Evolutionary conservation across 306 rosid genomes (phyloP), one percentile per base, ranked within the genome.

Genomic region (Begonia peltatifolia): DNA sequence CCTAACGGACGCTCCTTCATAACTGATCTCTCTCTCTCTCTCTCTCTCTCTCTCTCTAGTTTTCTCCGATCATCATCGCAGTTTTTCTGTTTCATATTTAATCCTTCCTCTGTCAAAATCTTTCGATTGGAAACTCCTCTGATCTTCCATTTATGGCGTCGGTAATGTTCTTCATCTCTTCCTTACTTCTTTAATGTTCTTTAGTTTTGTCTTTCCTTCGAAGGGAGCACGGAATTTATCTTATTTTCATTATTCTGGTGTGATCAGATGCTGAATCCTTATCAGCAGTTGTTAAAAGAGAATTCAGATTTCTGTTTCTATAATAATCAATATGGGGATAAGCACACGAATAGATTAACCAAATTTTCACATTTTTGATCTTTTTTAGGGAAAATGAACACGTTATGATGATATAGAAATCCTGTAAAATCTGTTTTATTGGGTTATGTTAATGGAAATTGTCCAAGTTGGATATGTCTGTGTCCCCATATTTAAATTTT

Each of bases 61-160:
- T 20, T 57, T 61, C 55, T 35, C 68, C 36, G 12, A 50, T 14
- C 18, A 5, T 50, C 16, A 15, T 14, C 46, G 23, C 42, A n/a
- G 8, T 55, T 50, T 11, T 22, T 14, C 51, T 23, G n/a, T 14
- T 16, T 53, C 38, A 30, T 30, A 30, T 52, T 55, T 50, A 49
- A 51, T 42, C 20, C 47, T 66, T 60, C 36, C 67, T 51, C 60
- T 44, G 44, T 18, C 55, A 57, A 48, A 48, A 52, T 14, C 67
- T 47, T 6, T 6, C 47, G 56, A 41, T 50, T 16, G 12, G 35
- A 64, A 42, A 61, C 77, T 46, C 63, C 30, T 47, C 20, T 61
- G 50, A 48, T 56, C 41, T 51, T 60, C 66, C 73, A 14, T 16
- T 60, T 59, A 79, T 79, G 92, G 77, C 90, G 50, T 67, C 81